Conservation (phyloP, 257 asterid species). For the Jacaranda copaia region DNA sequence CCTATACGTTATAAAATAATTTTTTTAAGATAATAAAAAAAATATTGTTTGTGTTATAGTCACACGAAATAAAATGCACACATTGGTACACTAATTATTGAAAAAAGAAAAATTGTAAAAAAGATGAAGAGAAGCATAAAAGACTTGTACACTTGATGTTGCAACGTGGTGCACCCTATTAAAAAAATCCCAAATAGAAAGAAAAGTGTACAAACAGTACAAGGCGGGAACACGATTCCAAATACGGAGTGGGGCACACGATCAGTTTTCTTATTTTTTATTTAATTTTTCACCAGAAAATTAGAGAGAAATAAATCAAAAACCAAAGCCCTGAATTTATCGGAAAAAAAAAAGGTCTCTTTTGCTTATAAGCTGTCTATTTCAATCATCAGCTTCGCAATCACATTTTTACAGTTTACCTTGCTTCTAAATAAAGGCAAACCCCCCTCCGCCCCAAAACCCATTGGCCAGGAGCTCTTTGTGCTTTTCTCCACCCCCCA, state of each 20-base stretch:
- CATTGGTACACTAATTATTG: too few species aligned
- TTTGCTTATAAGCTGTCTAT: constrained; percentile 29
- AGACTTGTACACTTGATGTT: neutral
- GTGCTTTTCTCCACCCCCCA: constrained; percentile 28
- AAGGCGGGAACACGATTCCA: constrained; percentile 78
- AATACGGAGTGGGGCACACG: constrained; percentile 44
- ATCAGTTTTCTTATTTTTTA: neutral
- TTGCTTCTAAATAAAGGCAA: constrained; percentile 47
- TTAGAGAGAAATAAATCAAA: neutral
- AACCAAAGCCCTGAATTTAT: neutral
- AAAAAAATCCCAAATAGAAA: constrained; percentile 19
- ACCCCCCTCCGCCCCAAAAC: constrained; percentile 22
- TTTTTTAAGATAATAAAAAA: too few species aligned
- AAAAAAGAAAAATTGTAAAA: too few species aligned
- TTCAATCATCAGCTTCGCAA: constrained; percentile 40
- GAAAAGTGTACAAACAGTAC: constrained; percentile 37
- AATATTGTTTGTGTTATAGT: too few species aligned
- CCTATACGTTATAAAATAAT: too few species aligned
- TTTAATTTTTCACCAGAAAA: neutral
- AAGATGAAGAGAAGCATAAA: too few species aligned
- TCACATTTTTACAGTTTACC: constrained; percentile 27
- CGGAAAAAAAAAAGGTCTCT: neutral
- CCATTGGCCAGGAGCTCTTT: constrained; percentile 39
- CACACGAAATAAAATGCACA: too few species aligned
- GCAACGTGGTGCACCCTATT: constrained; percentile 27